phyloP scores from a whole-genome alignment of 2,329 filamentous ascomycete species.

The Mycosphaerella sp. region DNA sequence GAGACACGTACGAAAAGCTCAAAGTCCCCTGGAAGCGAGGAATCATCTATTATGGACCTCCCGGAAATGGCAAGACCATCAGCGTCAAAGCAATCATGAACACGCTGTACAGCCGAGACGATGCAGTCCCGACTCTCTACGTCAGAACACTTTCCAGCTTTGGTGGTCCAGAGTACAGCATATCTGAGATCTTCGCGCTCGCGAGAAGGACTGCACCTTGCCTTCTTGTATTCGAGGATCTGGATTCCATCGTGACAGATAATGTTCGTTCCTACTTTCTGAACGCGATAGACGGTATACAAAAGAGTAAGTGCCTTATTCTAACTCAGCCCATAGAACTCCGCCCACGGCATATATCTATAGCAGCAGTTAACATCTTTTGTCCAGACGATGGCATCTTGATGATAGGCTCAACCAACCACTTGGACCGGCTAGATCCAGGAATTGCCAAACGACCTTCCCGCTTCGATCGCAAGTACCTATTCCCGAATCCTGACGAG shows the following conservation, averaged over 20 bases:
- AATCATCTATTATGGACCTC: constrained; percentile 59
- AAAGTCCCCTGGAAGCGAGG: constrained; percentile 66
- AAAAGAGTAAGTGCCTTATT: constrained; percentile 39
- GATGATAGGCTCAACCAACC: constrained; percentile 45
- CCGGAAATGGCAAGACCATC: constrained; percentile 63
- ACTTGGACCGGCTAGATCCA: constrained; percentile 59
- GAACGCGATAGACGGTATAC: constrained; percentile 65
- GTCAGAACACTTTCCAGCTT: constrained; percentile 49
- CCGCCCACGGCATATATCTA: too few relatives aligned
- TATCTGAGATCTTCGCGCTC: constrained; percentile 51
- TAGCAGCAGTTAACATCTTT: too few relatives aligned
- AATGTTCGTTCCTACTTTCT: constrained; percentile 61
- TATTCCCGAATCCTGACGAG: constrained; percentile 53
- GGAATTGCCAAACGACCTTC: constrained; percentile 58
- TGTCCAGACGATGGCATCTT: constrained; percentile 56
- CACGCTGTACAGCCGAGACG: constrained; percentile 49
- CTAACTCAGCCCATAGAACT: too few relatives aligned
- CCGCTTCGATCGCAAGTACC: constrained; percentile 61
- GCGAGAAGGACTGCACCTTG: constrained; percentile 60
- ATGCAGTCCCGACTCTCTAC: constrained; percentile 55
- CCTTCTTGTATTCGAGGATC: constrained; percentile 65
- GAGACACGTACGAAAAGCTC: constrained; percentile 53
- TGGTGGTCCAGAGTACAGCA: constrained; percentile 51
- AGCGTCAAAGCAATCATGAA: constrained; percentile 66
- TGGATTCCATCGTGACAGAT: constrained; percentile 60